Evolutionary conservation across 352 stramenopile genomes (phyloP), one percentile per base, ranked within the genome.

Genomic region (Thraustochytrium striatum): DNA sequence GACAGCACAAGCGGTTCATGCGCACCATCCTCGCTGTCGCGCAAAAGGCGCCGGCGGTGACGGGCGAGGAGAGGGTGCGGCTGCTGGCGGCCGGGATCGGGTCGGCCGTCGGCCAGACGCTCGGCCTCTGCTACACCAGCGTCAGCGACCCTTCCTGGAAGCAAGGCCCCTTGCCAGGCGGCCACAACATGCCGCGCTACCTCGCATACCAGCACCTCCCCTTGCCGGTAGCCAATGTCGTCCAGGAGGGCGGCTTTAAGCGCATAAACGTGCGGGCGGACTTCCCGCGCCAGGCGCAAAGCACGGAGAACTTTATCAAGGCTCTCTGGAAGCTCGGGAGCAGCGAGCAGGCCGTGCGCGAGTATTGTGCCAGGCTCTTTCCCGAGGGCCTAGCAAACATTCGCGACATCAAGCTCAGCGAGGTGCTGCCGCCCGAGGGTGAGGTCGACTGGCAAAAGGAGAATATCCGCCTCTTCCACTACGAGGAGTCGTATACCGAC

Each of bases 81-180:
- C 65, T 75, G 32, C 50, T 75, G 1, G 43, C 41, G 11, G 65
- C 41, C 1, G 65, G 65, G n/a, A 75, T 75, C 25, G 65, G 50
- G 16, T 58, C 65, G 32, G 65, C 65, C 11, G n/a, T 38, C 11
- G 65, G 65, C 9, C 65, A 75, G 50, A 32, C 52, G 21, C 43
- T 75, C 33, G 65, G 65, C 19, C 50, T 75, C 11, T 39, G 43
- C n/a, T 75, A 75, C 5, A 75, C 65, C 19, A 75, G 65, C 50
- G 65, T 50, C 1, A 25, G 44, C 16, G 65, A 75, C 39, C 7
- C 7, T 38, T 32, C 16, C 11, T 75, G 65, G 65, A 35, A 36
- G 21, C 44, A 62, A 25, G 65, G 7, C 13, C 3, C n/a, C n/a
- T n/a, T n/a, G n/a, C n/a, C n/a, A n/a, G n/a, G n/a, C n/a, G n/a